Conservation (phyloP, 2,329 filamentous ascomycete species). For the Diaporthe eres region DNA sequence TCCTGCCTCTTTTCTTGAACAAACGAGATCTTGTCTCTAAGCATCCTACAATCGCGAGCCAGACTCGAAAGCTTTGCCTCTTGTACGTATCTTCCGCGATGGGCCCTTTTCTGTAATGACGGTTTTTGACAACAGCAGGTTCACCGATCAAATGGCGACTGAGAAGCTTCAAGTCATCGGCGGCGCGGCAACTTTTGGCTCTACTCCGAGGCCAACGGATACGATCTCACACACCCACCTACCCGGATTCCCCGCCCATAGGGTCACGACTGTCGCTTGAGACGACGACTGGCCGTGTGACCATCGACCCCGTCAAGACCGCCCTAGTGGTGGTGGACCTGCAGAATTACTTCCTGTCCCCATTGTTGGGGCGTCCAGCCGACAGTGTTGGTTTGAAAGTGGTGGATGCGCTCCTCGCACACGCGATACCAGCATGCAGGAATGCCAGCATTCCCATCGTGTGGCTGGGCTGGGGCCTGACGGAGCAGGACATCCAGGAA, state of each 20-base stretch:
- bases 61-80: too few species aligned
- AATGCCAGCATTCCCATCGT: conserved; percentile 34
- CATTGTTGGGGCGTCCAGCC: conserved; percentile 32
- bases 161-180: conserved; percentile 4
- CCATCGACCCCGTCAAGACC: conserved; percentile 33
- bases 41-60: too few species aligned
- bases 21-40: too few species aligned
- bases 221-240: conserved; percentile 39
- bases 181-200: conserved; percentile 14
- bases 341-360: conserved; percentile 42
- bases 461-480: conserved; percentile 38
- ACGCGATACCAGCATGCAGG: conserved; percentile 35
- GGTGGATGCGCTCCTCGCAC: conserved; percentile 22
- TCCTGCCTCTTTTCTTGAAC: too few species aligned
- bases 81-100: too few species aligned
- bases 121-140: too few species aligned
- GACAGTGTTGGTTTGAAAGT: conserved; percentile 31
- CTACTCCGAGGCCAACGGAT: neutral
- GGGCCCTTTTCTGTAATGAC: too few species aligned
- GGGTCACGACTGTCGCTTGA: conserved; percentile 18
- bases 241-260: neutral
- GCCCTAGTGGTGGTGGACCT: conserved; percentile 41
- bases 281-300: conserved; percentile 29
- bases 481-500: conserved; percentile 6
- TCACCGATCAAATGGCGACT: neutral